Percentiles rank a stretch among this genome's conserved stretches.
These are phyloP conservation scores for Paraphysoderma sedebokerense DNA, from an alignment of 371 early-diverging fungal genomes.

Conservation along the genomic window DNA sequence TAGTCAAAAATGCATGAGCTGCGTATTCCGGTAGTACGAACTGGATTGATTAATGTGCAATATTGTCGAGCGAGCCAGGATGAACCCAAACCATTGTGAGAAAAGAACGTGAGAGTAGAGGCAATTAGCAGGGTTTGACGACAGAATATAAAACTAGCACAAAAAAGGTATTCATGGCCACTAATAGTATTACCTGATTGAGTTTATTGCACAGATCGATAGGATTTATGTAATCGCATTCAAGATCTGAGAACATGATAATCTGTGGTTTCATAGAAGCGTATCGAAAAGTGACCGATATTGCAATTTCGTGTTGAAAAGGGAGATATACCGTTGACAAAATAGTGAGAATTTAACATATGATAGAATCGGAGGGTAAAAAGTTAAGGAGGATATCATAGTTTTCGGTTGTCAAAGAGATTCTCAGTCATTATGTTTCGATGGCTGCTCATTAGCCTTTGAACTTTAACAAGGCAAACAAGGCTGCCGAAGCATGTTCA, in stretches of 20 bases:
- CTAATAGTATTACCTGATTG: conserved; percentile 50
- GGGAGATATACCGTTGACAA: no score
- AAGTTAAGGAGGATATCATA: neutral
- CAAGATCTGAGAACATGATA: conserved; percentile 81
- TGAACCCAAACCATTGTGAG: neutral
- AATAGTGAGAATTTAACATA: no score
- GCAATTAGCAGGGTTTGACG: neutral
- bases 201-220: conserved; percentile 91
- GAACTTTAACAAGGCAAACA: no score
- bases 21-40: conserved; percentile 85
- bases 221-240: conserved; percentile 96
- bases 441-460: no score
- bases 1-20: conserved; percentile 59
- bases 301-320: neutral
- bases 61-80: neutral
- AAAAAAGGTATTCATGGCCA: neutral
- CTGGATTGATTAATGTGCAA: conserved; percentile 17
- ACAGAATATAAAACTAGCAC: neutral
- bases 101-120: neutral
- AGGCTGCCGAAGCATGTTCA: no score
- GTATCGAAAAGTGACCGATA: neutral
- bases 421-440: no score
- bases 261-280: conserved; percentile 30
- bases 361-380: no score
- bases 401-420: neutral